These are phyloP conservation scores for Ambrosiella cleistominuta DNA, from an alignment of 2,329 filamentous ascomycete genomes.

Conservation along the genomic window DNA sequence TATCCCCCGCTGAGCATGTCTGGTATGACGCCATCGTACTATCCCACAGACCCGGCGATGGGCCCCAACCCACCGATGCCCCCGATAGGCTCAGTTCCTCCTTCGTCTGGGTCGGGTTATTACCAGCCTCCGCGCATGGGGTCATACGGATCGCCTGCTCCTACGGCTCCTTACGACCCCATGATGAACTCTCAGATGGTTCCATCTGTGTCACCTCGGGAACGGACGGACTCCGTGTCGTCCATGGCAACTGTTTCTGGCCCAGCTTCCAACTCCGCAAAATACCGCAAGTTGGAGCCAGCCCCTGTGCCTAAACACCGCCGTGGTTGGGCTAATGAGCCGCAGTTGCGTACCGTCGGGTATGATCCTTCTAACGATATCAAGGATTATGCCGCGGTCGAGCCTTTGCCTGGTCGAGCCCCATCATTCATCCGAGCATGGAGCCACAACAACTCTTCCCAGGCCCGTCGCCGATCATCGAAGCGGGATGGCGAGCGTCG, in stretches of 20 bases:
- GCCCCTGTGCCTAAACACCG: slow-evolving; percentile 36
- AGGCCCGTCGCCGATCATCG: slow-evolving; percentile 4
- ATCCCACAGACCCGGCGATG: not conserved
- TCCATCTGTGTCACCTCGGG: slow-evolving; percentile 1
- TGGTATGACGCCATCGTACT: not conserved
- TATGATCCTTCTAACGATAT: slow-evolving; percentile 38
- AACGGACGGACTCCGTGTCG: slow-evolving; percentile 5
- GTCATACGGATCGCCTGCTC: slow-evolving; percentile 2
- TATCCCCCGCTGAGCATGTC: not conserved
- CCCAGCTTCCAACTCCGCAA: slow-evolving; percentile 15
- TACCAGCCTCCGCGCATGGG: slow-evolving; percentile 7
- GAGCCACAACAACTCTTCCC: slow-evolving; percentile 26
- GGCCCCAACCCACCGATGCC: not conserved
- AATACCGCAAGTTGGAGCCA: slow-evolving; percentile 41
- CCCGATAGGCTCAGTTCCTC: slow-evolving; percentile 1
- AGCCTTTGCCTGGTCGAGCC: slow-evolving; percentile 36
- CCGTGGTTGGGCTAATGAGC: slow-evolving; percentile 27
- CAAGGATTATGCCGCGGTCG: slow-evolving; percentile 38
- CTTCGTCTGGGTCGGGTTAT: not conserved
- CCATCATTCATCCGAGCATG: slow-evolving; percentile 40
- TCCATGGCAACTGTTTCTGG: slow-evolving; percentile 1
- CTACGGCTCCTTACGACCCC: slow-evolving; percentile 6
- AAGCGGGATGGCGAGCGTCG: slow-evolving; percentile 12
- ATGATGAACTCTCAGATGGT: slow-evolving; percentile 1
- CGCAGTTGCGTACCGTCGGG: slow-evolving; percentile 40